Conservation (phyloP, 2,329 filamentous ascomycete genomes). For the Alternaria arbusti region DNA sequence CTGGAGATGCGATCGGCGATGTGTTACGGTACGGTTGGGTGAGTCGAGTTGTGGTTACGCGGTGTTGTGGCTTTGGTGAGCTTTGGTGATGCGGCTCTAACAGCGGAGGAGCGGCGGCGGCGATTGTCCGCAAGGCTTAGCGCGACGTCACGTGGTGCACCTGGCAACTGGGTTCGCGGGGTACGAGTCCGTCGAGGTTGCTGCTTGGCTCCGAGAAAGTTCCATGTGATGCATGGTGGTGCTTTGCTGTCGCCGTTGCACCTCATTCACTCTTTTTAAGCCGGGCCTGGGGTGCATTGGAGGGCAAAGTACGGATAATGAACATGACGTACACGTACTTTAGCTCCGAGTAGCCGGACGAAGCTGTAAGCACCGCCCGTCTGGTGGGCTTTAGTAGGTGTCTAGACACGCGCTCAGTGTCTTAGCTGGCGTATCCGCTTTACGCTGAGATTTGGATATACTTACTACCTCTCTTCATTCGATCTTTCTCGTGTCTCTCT, state of each 20-base stretch:
- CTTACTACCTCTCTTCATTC: not conserved
- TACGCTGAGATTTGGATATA: not conserved
- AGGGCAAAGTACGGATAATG: conserved; percentile 3
- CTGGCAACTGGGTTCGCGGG: conserved; percentile 8
- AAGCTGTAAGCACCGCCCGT: conserved; percentile 20
- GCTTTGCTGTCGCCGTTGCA: not conserved
- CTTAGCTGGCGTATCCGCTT: not conserved
- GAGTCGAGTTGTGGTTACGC: not conserved
- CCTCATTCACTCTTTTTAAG: not conserved
- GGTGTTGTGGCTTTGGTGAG: conserved; percentile 7
- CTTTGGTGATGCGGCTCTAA: conserved; percentile 25
- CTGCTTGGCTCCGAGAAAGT: conserved; percentile 2
- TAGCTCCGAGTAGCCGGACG: conserved; percentile 21
- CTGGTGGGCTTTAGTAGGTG: conserved; percentile 7
- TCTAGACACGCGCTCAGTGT: conserved; percentile 5
- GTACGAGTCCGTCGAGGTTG: not conserved
- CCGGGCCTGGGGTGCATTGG: not conserved
- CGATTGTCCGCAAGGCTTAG: conserved; percentile 19
- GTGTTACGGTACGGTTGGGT: not conserved
- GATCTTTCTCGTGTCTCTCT: not conserved
- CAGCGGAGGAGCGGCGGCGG: conserved; percentile 19
- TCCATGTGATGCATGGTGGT: not conserved
- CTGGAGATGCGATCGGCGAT: not conserved
- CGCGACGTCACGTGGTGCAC: conserved; percentile 25
- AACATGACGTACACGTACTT: conserved; percentile 25